These are phyloP conservation scores for Cylindrotheca fusiformis DNA, from an alignment of 108 stramenopile species.

Conservation along the genomic window DNA sequence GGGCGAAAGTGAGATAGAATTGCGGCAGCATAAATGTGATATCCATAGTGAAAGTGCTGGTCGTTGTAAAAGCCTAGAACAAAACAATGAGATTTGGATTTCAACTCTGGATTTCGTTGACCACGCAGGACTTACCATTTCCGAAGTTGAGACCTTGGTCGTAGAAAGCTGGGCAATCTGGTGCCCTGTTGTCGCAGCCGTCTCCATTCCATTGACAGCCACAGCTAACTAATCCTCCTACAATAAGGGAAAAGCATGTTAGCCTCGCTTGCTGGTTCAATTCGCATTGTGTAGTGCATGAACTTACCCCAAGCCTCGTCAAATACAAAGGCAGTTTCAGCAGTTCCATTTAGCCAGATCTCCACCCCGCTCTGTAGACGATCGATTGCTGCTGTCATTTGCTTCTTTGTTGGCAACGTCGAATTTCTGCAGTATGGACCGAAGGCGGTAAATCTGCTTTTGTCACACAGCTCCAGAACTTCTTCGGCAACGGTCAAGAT, in stretches of 20 bases:
- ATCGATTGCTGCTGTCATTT: constrained; percentile 44
- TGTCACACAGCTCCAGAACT: constrained; percentile 52
- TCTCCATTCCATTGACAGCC: constrained; percentile 78
- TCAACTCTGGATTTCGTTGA: constrained; percentile 1
- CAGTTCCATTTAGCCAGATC: constrained; percentile 92
- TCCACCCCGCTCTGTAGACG: constrained; percentile 61
- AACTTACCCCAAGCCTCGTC: constrained; percentile 64
- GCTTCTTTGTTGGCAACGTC: constrained; percentile 44
- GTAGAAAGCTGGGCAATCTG: constrained; percentile 81
- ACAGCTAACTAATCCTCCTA: constrained; percentile 86
- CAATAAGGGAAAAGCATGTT: neutral
- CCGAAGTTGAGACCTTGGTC: constrained; percentile 92
- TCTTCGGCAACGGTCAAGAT: constrained; percentile 84
- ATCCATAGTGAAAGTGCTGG: constrained; percentile 89
- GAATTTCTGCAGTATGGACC: constrained; percentile 38
- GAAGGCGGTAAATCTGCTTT: constrained; percentile 19
- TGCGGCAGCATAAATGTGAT: constrained; percentile 92
- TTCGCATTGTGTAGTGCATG: neutral
- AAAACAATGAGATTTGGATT: too few relatives aligned
- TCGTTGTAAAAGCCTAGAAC: constrained; percentile 85
- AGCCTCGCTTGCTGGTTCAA: neutral
- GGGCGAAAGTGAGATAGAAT: constrained; percentile 80
- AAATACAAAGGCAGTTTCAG: constrained; percentile 77
- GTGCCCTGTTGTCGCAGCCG: constrained; percentile 68
- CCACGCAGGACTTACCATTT: constrained; percentile 39